These are phyloP conservation scores for Aspergillus affinis DNA, from an alignment of 495 filamentous ascomycete species.

Conservation along the genomic window DNA sequence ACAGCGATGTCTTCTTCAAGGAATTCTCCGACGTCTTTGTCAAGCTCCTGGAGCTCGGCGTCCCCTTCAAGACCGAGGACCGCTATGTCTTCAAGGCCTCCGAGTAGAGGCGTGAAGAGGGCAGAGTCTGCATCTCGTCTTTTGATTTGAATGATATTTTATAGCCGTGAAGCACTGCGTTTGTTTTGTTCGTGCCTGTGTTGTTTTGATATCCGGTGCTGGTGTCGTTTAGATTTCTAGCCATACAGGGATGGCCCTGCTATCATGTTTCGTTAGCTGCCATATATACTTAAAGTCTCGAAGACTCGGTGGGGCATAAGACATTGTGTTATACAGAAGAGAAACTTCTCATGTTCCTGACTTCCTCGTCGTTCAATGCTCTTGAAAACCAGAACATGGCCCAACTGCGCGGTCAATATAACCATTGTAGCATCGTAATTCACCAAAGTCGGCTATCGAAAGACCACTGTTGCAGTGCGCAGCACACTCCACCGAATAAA, in stretches of 20 bases:
- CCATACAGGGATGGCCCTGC: constrained; percentile 7
- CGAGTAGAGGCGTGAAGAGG: constrained; percentile 29
- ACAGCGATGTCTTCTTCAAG: constrained; percentile 88
- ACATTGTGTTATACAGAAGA: not conserved
- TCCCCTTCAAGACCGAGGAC: constrained; percentile 78
- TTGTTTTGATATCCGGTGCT: constrained; percentile 36
- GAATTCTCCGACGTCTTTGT: constrained; percentile 78
- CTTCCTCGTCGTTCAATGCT: not conserved
- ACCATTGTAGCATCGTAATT: no score
- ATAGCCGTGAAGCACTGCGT: not conserved
- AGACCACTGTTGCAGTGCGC: not conserved
- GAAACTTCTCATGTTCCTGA: not conserved
- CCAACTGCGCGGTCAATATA: no score
- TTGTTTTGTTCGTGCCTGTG: not conserved
- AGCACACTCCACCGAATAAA: not conserved
- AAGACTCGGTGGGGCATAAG: not conserved
- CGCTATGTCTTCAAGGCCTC: constrained; percentile 74
- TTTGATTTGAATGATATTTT: constrained; percentile 8
- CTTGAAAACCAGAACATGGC: not conserved
- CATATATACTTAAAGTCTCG: not conserved
- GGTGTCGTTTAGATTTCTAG: constrained; percentile 14
- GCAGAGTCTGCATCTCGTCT: constrained; percentile 1
- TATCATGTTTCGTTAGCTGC: constrained; percentile 3
- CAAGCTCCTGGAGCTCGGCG: constrained; percentile 92
- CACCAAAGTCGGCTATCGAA: no score